phyloP scores from a whole-genome alignment of 2,329 filamentous ascomycete genomes.

The Aspergillus amoenus region DNA sequence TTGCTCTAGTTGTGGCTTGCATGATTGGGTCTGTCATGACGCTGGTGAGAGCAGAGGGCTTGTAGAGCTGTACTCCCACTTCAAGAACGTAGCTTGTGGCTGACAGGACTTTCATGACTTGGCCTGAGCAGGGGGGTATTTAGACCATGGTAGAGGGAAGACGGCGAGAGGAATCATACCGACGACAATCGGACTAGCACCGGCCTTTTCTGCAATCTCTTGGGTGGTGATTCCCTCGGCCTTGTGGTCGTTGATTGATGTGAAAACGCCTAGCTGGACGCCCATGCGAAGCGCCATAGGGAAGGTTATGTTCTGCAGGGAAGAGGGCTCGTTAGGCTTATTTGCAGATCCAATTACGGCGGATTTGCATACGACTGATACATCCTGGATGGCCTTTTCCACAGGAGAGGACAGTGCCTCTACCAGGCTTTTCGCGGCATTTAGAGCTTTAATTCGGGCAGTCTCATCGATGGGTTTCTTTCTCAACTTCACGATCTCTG shows the following conservation, averaged over 20 bases:
- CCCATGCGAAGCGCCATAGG: constrained; percentile 16
- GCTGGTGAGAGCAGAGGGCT: constrained; percentile 19
- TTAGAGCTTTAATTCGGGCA: too few species aligned
- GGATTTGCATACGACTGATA: too few species aligned
- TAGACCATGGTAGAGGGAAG: not conserved
- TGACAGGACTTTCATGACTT: constrained; percentile 18
- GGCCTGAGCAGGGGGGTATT: not conserved
- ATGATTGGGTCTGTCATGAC: constrained; percentile 16
- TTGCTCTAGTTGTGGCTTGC: not conserved
- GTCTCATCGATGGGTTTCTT: too few species aligned
- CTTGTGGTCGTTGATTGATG: not conserved
- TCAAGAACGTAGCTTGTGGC: constrained; percentile 19
- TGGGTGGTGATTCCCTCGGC: constrained; percentile 1
- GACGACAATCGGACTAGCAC: constrained; percentile 15
- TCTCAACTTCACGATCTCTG: too few species aligned
- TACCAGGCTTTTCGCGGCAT: too few species aligned
- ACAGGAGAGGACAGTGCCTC: too few species aligned
- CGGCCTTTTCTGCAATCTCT: constrained; percentile 12
- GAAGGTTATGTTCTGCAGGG: not conserved
- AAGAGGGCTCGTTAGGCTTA: too few species aligned
- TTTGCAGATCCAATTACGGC: too few species aligned
- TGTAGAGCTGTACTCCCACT: constrained; percentile 18
- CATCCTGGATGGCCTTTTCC: too few species aligned
- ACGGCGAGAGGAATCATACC: not conserved
- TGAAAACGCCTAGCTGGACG: constrained; percentile 16